phyloP scores from a whole-genome alignment of 2,329 filamentous ascomycete genomes.

The Penicillium sp. region DNA sequence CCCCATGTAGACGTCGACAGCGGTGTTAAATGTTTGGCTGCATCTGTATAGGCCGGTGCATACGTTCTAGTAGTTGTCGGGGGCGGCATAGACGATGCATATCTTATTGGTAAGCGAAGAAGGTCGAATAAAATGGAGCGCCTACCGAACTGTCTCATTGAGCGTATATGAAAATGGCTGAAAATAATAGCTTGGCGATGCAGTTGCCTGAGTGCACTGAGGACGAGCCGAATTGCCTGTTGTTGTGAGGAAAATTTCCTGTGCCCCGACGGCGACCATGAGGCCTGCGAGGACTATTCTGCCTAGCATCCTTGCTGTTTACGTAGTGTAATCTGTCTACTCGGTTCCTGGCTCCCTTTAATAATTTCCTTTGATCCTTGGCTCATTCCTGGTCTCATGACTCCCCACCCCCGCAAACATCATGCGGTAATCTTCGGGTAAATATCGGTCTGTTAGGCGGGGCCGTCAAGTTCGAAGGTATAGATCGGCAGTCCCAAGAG shows the following conservation, averaged over 20 bases:
- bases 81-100: slow-evolving; percentile 30
- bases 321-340: background rate
- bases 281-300: slow-evolving; percentile 3
- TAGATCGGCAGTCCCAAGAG: background rate
- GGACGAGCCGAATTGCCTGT: slow-evolving; percentile 22
- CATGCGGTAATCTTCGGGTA: background rate
- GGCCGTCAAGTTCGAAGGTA: background rate
- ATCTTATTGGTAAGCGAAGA: slow-evolving; percentile 17
- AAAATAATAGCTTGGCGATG: slow-evolving; percentile 24
- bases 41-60: slow-evolving; percentile 26
- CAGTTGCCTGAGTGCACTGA: slow-evolving; percentile 23
- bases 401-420: background rate
- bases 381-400: background rate
- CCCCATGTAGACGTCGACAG: slow-evolving; percentile 33
- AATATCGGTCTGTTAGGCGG: background rate
- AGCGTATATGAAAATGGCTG: slow-evolving; percentile 28
- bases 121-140: background rate
- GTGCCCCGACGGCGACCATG: slow-evolving; percentile 7
- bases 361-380: background rate
- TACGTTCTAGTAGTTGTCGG: slow-evolving; percentile 30
- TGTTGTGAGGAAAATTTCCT: slow-evolving; percentile 29
- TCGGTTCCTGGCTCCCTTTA: background rate
- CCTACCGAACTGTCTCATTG: slow-evolving; percentile 27
- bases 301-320: slow-evolving; percentile 2
- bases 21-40: slow-evolving; percentile 21